Percentiles rank a stretch among this genome's conserved stretches.
Evolutionary conservation across 2,329 filamentous ascomycete species (phyloP).

Genomic region (Grosmannia huntii): DNA sequence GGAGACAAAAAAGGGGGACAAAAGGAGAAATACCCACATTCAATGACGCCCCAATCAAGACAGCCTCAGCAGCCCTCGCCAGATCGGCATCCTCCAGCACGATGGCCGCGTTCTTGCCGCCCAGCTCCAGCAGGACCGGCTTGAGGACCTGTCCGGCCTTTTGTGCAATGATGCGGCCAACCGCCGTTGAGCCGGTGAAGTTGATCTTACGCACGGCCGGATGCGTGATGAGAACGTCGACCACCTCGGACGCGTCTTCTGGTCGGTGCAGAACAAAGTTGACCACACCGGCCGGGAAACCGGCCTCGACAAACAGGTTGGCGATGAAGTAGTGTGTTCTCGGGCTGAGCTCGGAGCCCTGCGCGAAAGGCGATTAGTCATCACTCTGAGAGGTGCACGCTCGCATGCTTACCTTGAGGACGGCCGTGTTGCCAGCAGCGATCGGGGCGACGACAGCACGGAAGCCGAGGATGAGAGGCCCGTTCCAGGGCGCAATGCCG

Average conservation of each 20-base stretch:
- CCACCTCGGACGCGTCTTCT: conserved; percentile 54
- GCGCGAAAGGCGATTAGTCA: not conserved
- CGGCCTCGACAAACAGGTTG: conserved; percentile 1
- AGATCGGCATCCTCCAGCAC: conserved; percentile 72
- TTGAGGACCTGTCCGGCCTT: conserved; percentile 64
- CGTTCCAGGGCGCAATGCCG: conserved; percentile 69
- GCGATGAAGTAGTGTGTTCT: conserved; percentile 3
- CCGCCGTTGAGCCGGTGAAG: conserved; percentile 67
- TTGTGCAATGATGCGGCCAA: conserved; percentile 60
- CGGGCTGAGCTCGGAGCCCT: conserved; percentile 5
- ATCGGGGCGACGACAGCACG: conserved; percentile 50
- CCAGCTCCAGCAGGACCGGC: conserved; percentile 68
- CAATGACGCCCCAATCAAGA: conserved; percentile 54
- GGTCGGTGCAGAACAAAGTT: conserved; percentile 58
- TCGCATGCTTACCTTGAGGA: conserved; percentile 45
- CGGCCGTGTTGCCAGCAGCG: conserved; percentile 64
- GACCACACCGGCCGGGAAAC: conserved; percentile 45
- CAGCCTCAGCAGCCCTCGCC: conserved; percentile 54
- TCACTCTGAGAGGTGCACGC: no score
- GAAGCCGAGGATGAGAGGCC: conserved; percentile 40
- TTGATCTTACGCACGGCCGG: conserved; percentile 65
- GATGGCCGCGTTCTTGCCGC: conserved; percentile 69
- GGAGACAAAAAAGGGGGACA: not conserved
- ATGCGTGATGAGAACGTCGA: conserved; percentile 53
- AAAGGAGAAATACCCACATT: not conserved